A percentile compares a stretch with the other conserved stretches of the same genome.
phyloP scores from a whole-genome alignment of 139 green algal species.

The Microglena sp. region DNA sequence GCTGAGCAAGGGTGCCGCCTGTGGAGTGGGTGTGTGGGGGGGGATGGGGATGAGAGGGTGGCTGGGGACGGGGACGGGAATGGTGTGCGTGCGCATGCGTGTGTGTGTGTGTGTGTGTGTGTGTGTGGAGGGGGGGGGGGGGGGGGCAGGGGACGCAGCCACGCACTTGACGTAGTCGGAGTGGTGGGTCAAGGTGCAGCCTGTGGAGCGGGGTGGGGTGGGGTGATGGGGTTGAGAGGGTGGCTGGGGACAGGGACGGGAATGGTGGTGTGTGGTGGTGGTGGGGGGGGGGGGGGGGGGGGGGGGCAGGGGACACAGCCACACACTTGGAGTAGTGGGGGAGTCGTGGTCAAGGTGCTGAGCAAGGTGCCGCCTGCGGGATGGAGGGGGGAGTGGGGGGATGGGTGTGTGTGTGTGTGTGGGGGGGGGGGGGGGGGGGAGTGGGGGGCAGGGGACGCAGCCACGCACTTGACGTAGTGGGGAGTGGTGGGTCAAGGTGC shows the following conservation, averaged over 20 bases:
- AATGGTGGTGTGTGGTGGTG: background rate
- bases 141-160: too few species aligned
- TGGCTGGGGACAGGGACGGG: background rate
- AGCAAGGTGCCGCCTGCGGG: background rate
- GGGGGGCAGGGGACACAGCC: background rate
- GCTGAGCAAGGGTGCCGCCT: background rate
- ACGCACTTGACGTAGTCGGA: background rate
- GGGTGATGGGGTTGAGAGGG: background rate
- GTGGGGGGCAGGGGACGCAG: background rate
- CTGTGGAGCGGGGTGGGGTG: background rate
- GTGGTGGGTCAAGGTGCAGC: background rate
- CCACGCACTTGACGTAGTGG: background rate
- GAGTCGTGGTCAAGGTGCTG: background rate
- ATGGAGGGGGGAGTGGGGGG: background rate
- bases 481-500: background rate
- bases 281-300: background rate
- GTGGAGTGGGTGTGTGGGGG: background rate
- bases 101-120: constrained; percentile 2
- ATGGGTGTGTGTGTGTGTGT: background rate
- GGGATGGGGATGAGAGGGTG: too few species aligned
- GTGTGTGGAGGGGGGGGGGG: background rate
- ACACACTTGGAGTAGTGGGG: background rate
- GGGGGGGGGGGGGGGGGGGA: too few species aligned
- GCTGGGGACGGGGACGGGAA: background rate
- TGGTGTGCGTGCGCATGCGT: background rate